Conservation (phyloP, 495 filamentous ascomycete species). For the Aspergillus avenaceus region DNA sequence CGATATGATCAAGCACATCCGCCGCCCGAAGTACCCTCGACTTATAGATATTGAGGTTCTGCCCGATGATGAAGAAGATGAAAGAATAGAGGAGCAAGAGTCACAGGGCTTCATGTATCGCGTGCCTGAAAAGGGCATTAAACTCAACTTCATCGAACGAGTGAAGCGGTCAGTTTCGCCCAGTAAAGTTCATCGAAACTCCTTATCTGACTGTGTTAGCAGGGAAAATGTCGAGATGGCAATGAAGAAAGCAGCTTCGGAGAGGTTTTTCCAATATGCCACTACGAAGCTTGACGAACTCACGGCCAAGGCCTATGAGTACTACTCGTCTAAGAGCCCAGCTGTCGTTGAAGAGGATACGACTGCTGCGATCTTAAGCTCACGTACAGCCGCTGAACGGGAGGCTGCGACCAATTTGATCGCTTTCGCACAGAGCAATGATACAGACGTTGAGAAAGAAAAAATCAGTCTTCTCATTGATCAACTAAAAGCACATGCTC, state of each 20-base stretch:
- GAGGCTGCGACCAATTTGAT: constrained; percentile 28
- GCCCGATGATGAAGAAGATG: constrained; percentile 51
- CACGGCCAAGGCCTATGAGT: constrained; percentile 15
- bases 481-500: constrained; percentile 23
- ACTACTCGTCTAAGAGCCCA: constrained; percentile 17
- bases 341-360: constrained; percentile 12
- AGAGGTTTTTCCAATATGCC: constrained; percentile 21
- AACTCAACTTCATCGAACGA: constrained; percentile 62
- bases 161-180: constrained; percentile 31
- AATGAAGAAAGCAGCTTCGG: constrained; percentile 15
- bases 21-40: constrained; percentile 59
- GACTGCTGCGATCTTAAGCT: constrained; percentile 16
- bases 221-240: constrained; percentile 20
- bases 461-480: constrained; percentile 26
- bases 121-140: constrained; percentile 69
- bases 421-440: constrained; percentile 19
- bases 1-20: constrained; percentile 42
- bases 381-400: constrained; percentile 24
- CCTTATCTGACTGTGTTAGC: constrained; percentile 2
- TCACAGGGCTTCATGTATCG: constrained; percentile 58
- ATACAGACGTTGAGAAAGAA: constrained; percentile 3
- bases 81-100: constrained; percentile 47
- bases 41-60: constrained; percentile 72
- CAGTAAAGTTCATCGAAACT: not conserved
- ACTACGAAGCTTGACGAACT: constrained; percentile 21